A percentile compares a stretch with the other conserved stretches of the same genome.
Conservation (phyloP, 2,329 filamentous ascomycete genomes). For the Aspergillus neoniger region DNA sequence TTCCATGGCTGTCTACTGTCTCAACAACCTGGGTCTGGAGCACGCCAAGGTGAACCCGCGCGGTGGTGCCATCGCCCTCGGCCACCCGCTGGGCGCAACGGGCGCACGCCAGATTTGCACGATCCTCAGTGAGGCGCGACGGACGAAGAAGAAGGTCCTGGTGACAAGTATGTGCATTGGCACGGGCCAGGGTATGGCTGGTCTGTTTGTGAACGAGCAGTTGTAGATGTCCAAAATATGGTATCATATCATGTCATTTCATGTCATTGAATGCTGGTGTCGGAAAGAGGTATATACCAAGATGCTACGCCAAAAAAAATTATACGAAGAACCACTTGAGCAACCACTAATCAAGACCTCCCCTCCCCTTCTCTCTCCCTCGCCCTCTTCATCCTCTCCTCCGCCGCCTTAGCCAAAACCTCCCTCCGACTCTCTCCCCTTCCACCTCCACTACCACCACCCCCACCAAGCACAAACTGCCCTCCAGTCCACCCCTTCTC, state of each 20-base stretch:
- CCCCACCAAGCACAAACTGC: slow-evolving; percentile 69
- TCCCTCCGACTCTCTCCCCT: slow-evolving; percentile 67
- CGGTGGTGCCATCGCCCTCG: slow-evolving; percentile 88
- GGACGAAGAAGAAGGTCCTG: slow-evolving; percentile 85
- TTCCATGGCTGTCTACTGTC: slow-evolving; percentile 95
- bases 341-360: slow-evolving; percentile 6
- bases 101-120: slow-evolving; percentile 90
- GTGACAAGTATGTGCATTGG: slow-evolving; percentile 88
- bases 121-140: slow-evolving; percentile 78
- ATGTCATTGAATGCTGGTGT: slow-evolving; percentile 4
- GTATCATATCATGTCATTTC: slow-evolving; percentile 3
- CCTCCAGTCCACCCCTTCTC: slow-evolving; percentile 78
- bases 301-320: background rate
- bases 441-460: slow-evolving; percentile 38
- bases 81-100: slow-evolving; percentile 87
- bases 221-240: slow-evolving; percentile 18
- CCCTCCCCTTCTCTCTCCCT: slow-evolving; percentile 42
- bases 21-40: slow-evolving; percentile 65
- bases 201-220: slow-evolving; percentile 67
- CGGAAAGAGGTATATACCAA: background rate
- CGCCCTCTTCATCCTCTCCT: slow-evolving; percentile 63
- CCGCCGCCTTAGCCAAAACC: slow-evolving; percentile 71
- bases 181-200: slow-evolving; percentile 68
- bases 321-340: background rate
- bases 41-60: slow-evolving; percentile 83